phyloP scores from a whole-genome alignment of 257 asterid species.

The Solanum ossicruentum region DNA sequence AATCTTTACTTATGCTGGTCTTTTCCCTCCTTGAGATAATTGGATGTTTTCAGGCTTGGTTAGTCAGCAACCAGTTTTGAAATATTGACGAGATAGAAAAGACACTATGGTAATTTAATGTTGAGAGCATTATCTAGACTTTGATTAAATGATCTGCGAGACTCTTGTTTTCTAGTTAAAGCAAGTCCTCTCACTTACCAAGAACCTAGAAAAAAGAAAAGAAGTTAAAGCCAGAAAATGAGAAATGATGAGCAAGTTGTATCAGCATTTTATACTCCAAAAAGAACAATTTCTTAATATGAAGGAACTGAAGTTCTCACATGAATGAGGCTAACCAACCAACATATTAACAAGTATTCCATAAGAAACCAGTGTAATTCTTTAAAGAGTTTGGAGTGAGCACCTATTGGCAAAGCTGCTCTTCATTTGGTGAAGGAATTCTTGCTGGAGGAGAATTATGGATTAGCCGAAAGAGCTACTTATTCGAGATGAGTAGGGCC shows the following conservation, averaged over 20 bases:
- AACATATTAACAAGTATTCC: too few relatives aligned
- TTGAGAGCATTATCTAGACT: not conserved
- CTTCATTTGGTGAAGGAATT: too few relatives aligned
- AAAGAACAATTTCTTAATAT: not conserved
- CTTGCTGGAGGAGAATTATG: too few relatives aligned
- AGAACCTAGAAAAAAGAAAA: not conserved
- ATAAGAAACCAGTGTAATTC: too few relatives aligned
- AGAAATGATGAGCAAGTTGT: not conserved
- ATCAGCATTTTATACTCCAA: not conserved
- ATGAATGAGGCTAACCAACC: too few relatives aligned
- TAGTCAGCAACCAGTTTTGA: not conserved
- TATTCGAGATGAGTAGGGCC: too few relatives aligned
- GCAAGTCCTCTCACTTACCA: not conserved
- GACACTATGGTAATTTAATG: not conserved
- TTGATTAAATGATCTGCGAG: not conserved
- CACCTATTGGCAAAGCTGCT: too few relatives aligned
- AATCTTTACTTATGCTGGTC: not conserved
- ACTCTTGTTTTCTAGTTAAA: not conserved
- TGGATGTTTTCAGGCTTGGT: conserved; percentile 11
- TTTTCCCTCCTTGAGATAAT: not conserved
- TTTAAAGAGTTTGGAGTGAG: too few relatives aligned
- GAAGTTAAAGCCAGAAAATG: not conserved
- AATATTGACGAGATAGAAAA: not conserved
- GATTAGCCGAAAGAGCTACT: too few relatives aligned
- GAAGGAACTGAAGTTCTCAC: not conserved